Percentiles rank a stretch among this genome's conserved stretches.
Evolutionary conservation across 2,329 filamentous ascomycete genomes (phyloP).

Genomic region (Exophiala bonariae): DNA sequence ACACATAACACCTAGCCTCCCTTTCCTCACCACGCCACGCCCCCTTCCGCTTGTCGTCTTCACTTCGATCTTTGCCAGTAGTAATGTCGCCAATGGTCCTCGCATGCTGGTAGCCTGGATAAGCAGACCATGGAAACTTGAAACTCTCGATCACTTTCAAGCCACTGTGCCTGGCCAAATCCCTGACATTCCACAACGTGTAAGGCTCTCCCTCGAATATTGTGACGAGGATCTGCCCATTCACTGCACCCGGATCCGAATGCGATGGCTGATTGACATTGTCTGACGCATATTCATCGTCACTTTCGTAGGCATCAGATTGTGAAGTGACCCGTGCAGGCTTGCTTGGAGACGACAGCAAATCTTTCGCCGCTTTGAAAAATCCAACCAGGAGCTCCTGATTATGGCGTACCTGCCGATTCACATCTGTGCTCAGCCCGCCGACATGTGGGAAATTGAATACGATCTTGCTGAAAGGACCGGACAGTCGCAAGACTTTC

Average conservation of each 20-base stretch:
- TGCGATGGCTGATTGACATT: conserved; percentile 19
- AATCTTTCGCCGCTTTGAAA: conserved; percentile 45
- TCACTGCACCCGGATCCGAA: conserved; percentile 22
- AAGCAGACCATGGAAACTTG: conserved; percentile 47
- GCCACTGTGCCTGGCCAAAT: conserved; percentile 73
- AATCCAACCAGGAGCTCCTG: conserved; percentile 60
- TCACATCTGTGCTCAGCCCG: conserved; percentile 87
- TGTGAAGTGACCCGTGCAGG: conserved; percentile 5
- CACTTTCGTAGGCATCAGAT: conserved; percentile 24
- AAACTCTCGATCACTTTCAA: conserved; percentile 48
- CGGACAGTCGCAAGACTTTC: conserved; percentile 27
- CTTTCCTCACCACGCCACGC: conserved; percentile 51
- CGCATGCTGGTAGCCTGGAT: conserved; percentile 49
- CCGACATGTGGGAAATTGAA: conserved; percentile 99
- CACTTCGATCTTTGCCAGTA: conserved; percentile 33
- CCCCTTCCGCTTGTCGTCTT: conserved; percentile 32
- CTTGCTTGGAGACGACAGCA: conserved; percentile 29
- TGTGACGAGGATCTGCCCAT: conserved; percentile 71
- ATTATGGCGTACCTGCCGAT: conserved; percentile 90
- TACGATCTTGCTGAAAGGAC: conserved; percentile 71
- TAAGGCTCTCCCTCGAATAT: conserved; percentile 94
- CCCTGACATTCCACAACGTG: conserved; percentile 89
- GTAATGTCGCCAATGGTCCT: conserved; percentile 48
- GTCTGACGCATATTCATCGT: conserved; percentile 27
- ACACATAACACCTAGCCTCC: conserved; percentile 47